Evolutionary conservation across 2,329 filamentous ascomycete genomes (phyloP), one percentile per base, ranked within the genome.

Genomic region (Beauveria sp.): DNA sequence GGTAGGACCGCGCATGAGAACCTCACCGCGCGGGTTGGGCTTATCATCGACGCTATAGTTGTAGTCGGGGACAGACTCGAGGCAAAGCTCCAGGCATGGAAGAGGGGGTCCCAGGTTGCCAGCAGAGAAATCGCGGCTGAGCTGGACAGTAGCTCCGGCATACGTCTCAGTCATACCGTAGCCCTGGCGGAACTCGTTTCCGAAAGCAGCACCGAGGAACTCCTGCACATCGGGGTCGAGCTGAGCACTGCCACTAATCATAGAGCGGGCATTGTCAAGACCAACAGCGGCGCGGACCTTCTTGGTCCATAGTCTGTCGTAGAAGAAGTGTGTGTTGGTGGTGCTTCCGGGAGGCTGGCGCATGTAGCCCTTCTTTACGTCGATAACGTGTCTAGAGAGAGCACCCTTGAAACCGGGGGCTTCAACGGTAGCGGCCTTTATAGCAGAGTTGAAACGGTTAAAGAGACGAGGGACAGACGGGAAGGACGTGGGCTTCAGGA

Each of bases 81-180:
- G 80, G 72, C 92, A 96, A 55, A 87, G 78, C 77, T 99, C 94
- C 10, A 82, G 74, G 63, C 80, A 81, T 9, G 86, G 80, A 63
- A 84, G 81, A 0, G 92, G 81, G 5, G 83, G 85, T 59, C 94
- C 94, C 67, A 93, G 93, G 76, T 92, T 96, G 63, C 91, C 92
- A 5, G 87, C 77, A 12, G 81, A 83, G 71, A 90, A 86, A 73
- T 99, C 94, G 52, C 56, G 81, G 3, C 78, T 72, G 12, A 84
- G 69, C 76, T 97, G 94, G 41, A 85, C 83, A 14, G 88, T 81
- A 26, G 84, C 85, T 37, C 88, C 84, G 47, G 92, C 92, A 70
- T 96, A 97, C 0, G 92, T 90, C 77, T 99, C 94, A 1, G 94
- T 99, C 73, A 99, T 80, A 54, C 94, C 94, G 73, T 93, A 99